A percentile compares a stretch with the other conserved stretches of the same genome.
phyloP scores from a whole-genome alignment of 2,329 filamentous ascomycete genomes.

The Colletotrichum lentis region DNA sequence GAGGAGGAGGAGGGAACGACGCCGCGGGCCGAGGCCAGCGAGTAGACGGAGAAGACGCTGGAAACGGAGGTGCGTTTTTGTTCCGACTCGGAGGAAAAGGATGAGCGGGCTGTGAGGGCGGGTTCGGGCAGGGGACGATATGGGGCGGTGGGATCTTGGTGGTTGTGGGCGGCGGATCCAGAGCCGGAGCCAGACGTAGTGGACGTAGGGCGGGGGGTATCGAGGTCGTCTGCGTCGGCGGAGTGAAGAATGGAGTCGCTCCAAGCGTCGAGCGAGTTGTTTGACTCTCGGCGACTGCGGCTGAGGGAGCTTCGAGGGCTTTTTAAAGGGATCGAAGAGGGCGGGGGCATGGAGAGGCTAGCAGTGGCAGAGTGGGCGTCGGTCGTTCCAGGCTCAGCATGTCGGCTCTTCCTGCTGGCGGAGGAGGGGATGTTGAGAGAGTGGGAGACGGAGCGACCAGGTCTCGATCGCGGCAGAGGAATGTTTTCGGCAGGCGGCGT shows the following conservation, averaged over 20 bases:
- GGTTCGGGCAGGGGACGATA: conserved; percentile 57
- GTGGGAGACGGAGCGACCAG: conserved; percentile 44
- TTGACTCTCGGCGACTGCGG: conserved; percentile 55
- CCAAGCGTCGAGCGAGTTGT: conserved; percentile 50
- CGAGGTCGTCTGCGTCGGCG: conserved; percentile 58
- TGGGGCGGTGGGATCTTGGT: conserved; percentile 42
- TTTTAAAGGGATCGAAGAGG: conserved; percentile 53
- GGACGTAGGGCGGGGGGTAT: conserved; percentile 57
- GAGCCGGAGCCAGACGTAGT: too few species aligned
- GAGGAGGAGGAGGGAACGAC: conserved; percentile 57
- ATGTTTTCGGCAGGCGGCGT: conserved; percentile 10
- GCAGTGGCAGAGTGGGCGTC: conserved; percentile 66
- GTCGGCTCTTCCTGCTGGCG: conserved; percentile 63
- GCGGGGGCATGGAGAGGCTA: conserved; percentile 71
- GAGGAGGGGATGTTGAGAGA: conserved; percentile 57
- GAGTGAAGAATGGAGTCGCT: conserved; percentile 53
- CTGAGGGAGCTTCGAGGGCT: conserved; percentile 53
- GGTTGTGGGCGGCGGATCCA: conserved; percentile 31
- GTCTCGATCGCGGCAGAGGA: conserved; percentile 33
- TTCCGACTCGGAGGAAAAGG: conserved; percentile 61
- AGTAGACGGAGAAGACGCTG: conserved; percentile 78
- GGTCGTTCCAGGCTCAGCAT: conserved; percentile 67
- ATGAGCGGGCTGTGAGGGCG: conserved; percentile 55
- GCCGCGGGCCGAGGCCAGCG: conserved; percentile 68
- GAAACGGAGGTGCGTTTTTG: conserved; percentile 76